Conservation (phyloP, 805 yeast species). For the Ogataea chonburiensis region DNA sequence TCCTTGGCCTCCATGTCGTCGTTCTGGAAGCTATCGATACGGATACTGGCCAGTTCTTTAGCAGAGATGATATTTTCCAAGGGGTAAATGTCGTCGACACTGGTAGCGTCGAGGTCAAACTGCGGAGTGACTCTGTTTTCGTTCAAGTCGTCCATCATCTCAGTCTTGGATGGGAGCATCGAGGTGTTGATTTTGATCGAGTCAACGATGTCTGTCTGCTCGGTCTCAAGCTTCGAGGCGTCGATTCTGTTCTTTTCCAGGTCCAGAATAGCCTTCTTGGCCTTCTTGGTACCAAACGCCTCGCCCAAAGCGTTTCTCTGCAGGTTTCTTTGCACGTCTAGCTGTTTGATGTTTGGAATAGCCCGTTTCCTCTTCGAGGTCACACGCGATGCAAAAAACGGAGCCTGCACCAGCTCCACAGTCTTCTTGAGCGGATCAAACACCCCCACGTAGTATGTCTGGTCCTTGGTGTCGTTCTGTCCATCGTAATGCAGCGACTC, state of each 20-base stretch:
- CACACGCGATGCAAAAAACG: conserved; percentile 61
- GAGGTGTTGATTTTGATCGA: conserved; percentile 68
- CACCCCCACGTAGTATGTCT: conserved; percentile 69
- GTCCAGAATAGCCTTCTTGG: conserved; percentile 84
- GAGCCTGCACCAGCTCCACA: conserved; percentile 61
- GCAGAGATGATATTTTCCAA: conserved; percentile 66
- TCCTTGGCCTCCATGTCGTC: conserved; percentile 47
- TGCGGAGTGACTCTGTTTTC: conserved; percentile 82
- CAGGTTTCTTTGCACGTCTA: conserved; percentile 45
- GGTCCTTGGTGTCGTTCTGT: conserved; percentile 36
- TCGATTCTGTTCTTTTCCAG: conserved; percentile 83
- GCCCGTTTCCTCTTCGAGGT: conserved; percentile 56
- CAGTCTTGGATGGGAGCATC: conserved; percentile 68
- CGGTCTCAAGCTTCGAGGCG: conserved; percentile 65
- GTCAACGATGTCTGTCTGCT: conserved; percentile 80
- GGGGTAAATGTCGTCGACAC: conserved; percentile 81
- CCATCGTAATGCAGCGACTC: conserved; percentile 75
- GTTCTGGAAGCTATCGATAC: conserved; percentile 58
- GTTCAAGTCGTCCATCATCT: conserved; percentile 55
- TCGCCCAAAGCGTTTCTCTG: conserved; percentile 89
- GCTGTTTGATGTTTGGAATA: conserved; percentile 64
- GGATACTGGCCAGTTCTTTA: conserved; percentile 59
- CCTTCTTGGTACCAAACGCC: conserved; percentile 96
- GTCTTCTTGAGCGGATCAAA: conserved; percentile 67
- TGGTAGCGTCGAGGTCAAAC: conserved; percentile 74